Evolutionary conservation across 2,329 filamentous ascomycete genomes (phyloP), one percentile per base, ranked within the genome.

Genomic region (Beauveria sp.): DNA sequence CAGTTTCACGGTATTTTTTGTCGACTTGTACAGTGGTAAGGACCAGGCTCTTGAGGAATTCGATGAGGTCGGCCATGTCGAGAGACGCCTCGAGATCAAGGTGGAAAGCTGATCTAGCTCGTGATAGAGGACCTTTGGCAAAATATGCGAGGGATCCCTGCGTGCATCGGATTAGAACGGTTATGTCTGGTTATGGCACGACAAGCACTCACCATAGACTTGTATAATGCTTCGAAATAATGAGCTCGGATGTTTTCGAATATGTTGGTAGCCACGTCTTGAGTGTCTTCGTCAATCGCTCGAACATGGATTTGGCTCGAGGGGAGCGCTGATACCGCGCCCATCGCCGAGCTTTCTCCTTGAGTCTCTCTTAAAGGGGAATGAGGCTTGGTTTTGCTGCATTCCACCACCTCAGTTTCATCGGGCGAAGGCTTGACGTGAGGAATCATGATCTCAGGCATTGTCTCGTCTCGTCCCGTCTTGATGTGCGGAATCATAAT

Each of bases 81-180:
- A 87, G 73, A 24, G 79, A 82, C 7, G 81, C 76, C 69, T 87
- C 84, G 56, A 82, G 82, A 63, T 85, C 82, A 16, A 85, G 74
- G 61, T 86, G 84, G 64, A 91, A 91, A 16, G 86, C 83, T 52
- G 87, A 88, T 62, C 90, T 83, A 51, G 89, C 87, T 66, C 89
- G 82, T 50, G 90, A 90, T 22, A 94, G 76, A 1, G 90, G 89
- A 0, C 90, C 90, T 75, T 94, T 94, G 22, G 87, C 87, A 72
- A 93, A 92, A 72, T 92, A 94, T 62, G 90, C 90, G 61, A 93
- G 76, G 3, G 90, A 91, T 40, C 88, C 90, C 81, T 90, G 48
- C 10, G 37, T 12, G 9, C 3, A 53, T 66, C 37, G 22, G 16
- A 18, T 55, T 61, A 55, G 30, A 20, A 24, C 70, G 20, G 69